These are phyloP conservation scores for Datisca glomerata DNA, from an alignment of 306 rosid species.

Conservation along the genomic window DNA sequence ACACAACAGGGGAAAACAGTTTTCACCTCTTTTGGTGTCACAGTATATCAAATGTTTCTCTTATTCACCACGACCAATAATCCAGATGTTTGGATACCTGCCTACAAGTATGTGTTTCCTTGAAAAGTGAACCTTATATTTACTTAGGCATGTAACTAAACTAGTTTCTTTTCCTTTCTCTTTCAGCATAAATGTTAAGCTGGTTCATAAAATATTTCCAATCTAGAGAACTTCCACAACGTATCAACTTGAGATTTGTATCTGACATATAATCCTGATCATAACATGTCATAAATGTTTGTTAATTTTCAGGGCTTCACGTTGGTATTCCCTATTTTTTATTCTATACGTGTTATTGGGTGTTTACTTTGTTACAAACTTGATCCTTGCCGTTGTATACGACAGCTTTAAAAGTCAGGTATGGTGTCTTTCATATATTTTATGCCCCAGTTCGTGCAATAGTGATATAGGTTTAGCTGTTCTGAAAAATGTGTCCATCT, in stretches of 20 bases:
- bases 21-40: constrained; percentile 73
- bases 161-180: neutral
- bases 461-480: constrained; percentile 2
- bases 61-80: constrained; percentile 88
- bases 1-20: constrained; percentile 61
- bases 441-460: constrained; percentile 3
- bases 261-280: too few relatives aligned
- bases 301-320: constrained; percentile 64
- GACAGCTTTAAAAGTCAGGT: constrained; percentile 95
- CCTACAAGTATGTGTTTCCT: constrained; percentile 72
- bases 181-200: too few relatives aligned
- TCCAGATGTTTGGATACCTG: constrained; percentile 99
- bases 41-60: constrained; percentile 73
- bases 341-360: constrained; percentile 82
- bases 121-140: neutral
- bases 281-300: constrained; percentile 11
- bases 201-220: too few relatives aligned
- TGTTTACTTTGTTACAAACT: constrained; percentile 87
- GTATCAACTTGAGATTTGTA: neutral
- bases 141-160: neutral
- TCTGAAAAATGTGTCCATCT: constrained; percentile 1
- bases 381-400: constrained; percentile 94
- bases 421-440: constrained; percentile 10
- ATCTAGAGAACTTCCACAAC: neutral
- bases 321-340: constrained; percentile 77